Evolutionary conservation across 768 basidiomycete species (phyloP).

Genomic region (Royoungia palumana): DNA sequence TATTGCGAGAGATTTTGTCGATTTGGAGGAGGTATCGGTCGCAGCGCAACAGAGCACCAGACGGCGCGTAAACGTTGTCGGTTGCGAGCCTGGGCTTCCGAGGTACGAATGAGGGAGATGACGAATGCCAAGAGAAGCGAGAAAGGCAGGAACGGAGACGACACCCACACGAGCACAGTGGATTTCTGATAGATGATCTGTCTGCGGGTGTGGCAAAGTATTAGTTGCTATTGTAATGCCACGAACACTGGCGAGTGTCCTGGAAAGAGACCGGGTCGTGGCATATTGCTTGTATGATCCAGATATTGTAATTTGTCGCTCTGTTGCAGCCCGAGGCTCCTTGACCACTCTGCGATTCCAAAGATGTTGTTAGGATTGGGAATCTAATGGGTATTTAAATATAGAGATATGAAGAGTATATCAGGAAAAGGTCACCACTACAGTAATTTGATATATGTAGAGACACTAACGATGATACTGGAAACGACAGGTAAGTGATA

Average conservation of each 20-base stretch:
- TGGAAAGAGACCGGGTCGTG: too few relatives aligned
- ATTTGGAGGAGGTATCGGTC: conserved; percentile 21
- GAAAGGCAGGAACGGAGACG: background rate
- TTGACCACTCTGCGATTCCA: too few relatives aligned
- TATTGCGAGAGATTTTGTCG: conserved; percentile 14
- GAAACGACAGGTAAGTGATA: conserved; percentile 18
- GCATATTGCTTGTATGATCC: too few relatives aligned
- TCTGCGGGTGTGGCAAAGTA: too few relatives aligned
- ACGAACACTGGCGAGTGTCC: too few relatives aligned
- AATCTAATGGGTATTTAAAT: background rate
- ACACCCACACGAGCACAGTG: background rate
- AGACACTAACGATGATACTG: conserved; percentile 10
- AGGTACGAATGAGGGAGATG: too few relatives aligned
- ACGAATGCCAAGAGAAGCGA: too few relatives aligned
- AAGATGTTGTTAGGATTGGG: too few relatives aligned
- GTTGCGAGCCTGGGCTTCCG: too few relatives aligned
- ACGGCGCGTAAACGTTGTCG: background rate
- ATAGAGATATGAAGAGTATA: conserved; percentile 1
- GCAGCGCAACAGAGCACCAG: background rate
- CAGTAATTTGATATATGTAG: conserved; percentile 10
- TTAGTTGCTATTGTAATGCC: too few relatives aligned
- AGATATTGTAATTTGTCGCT: too few relatives aligned
- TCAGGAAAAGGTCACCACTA: conserved; percentile 8
- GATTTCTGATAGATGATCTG: background rate
- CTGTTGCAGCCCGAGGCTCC: too few relatives aligned